Conservation (phyloP, 2,329 filamentous ascomycete genomes). For the Diplodia corticola region DNA sequence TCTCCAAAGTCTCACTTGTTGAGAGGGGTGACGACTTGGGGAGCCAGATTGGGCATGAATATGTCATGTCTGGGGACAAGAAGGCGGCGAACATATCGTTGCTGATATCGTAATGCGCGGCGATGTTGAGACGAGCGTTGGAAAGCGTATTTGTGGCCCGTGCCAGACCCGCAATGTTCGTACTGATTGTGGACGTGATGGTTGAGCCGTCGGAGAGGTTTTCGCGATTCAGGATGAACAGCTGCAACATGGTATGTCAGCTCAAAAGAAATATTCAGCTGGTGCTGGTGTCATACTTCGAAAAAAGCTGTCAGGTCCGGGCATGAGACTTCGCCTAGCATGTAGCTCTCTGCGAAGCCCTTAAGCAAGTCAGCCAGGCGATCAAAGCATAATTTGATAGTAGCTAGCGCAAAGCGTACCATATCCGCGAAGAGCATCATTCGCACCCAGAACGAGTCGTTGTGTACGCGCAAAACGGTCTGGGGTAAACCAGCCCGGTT, state of each 20-base stretch:
- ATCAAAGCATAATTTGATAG: not conserved
- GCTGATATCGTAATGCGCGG: slow-evolving; percentile 73
- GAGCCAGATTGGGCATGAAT: slow-evolving; percentile 70
- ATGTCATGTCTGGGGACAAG: slow-evolving; percentile 74
- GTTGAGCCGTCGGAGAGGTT: slow-evolving; percentile 65
- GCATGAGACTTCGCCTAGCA: slow-evolving; percentile 70
- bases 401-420: slow-evolving; percentile 41
- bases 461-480: slow-evolving; percentile 61
- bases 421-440: slow-evolving; percentile 71
- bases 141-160: slow-evolving; percentile 49
- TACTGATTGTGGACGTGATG: slow-evolving; percentile 59
- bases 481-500: slow-evolving; percentile 44
- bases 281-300: slow-evolving; percentile 45
- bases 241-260: slow-evolving; percentile 41
- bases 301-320: slow-evolving; percentile 68
- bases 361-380: slow-evolving; percentile 25
- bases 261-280: slow-evolving; percentile 1
- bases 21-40: slow-evolving; percentile 43
- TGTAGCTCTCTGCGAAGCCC: slow-evolving; percentile 72
- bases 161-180: slow-evolving; percentile 59
- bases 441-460: slow-evolving; percentile 70
- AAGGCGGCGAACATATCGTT: slow-evolving; percentile 77
- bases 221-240: slow-evolving; percentile 70
- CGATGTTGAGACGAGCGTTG: slow-evolving; percentile 62
- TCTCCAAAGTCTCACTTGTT: slow-evolving; percentile 60